These are phyloP conservation scores for Colletotrichum tropicicola DNA, from an alignment of 2,329 filamentous ascomycete species.

Conservation along the genomic window DNA sequence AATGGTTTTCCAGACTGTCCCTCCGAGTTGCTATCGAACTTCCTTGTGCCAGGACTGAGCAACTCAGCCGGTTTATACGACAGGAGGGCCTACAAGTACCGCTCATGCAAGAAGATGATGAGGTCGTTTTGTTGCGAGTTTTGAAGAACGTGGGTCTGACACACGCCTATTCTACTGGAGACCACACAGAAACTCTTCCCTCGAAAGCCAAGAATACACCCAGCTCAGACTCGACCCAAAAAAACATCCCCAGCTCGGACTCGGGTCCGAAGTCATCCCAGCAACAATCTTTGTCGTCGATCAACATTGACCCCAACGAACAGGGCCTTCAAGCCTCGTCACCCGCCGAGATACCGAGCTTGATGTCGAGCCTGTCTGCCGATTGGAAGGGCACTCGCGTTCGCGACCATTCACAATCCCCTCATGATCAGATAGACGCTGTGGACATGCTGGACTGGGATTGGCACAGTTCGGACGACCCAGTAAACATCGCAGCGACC, in stretches of 20 bases:
- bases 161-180: background rate
- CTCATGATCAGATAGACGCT: background rate
- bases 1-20: background rate
- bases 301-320: too few species aligned
- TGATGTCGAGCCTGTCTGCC: background rate
- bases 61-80: slow-evolving; percentile 46
- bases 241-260: too few species aligned
- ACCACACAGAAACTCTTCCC: background rate
- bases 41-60: background rate
- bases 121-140: background rate
- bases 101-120: slow-evolving; percentile 39
- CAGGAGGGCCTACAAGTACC: slow-evolving; percentile 47
- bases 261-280: too few species aligned
- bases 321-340: too few species aligned
- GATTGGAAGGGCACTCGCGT: background rate
- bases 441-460: background rate
- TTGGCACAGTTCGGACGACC: background rate
- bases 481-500: background rate
- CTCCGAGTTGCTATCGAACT: background rate
- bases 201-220: background rate
- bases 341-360: too few species aligned
- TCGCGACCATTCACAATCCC: background rate
- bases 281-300: too few species aligned
- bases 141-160: background rate
- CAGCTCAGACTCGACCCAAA: background rate